These are phyloP conservation scores for Euphrasia arctica DNA, from an alignment of 305 asterid genomes.

Conservation along the genomic window DNA sequence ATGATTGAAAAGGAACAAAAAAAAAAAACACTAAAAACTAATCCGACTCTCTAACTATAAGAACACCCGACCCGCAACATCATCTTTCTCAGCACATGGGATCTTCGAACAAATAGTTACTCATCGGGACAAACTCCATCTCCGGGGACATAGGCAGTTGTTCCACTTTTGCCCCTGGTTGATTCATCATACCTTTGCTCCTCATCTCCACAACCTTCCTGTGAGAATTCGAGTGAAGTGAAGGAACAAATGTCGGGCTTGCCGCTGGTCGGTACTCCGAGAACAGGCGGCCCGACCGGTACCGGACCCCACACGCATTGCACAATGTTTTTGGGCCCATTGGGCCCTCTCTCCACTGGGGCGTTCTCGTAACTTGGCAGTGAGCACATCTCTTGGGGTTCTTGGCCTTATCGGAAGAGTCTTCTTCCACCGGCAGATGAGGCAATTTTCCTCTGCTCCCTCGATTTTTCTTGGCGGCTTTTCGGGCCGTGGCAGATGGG, in stretches of 20 bases:
- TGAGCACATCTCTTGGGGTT: slow-evolving; percentile 53
- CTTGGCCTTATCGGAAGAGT: neutral
- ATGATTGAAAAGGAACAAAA: no score
- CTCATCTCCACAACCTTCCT: slow-evolving; percentile 70
- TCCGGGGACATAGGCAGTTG: slow-evolving; percentile 13
- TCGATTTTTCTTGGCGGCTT: slow-evolving; percentile 29
- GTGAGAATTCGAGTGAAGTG: slow-evolving; percentile 74
- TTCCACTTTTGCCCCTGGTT: slow-evolving; percentile 18
- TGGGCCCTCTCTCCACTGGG: slow-evolving; percentile 87
- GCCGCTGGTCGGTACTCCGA: slow-evolving; percentile 79
- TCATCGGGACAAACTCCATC: slow-evolving; percentile 37
- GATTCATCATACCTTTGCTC: slow-evolving; percentile 29
- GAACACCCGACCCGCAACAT: neutral
- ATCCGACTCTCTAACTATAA: no score
- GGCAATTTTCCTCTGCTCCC: slow-evolving; percentile 36
- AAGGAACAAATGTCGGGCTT: slow-evolving; percentile 68
- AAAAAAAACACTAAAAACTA: no score
- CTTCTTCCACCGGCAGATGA: slow-evolving; percentile 18
- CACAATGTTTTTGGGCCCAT: slow-evolving; percentile 68
- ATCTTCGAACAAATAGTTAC: slow-evolving; percentile 40
- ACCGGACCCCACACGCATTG: slow-evolving; percentile 79
- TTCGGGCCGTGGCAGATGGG: slow-evolving; percentile 31
- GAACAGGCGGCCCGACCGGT: slow-evolving; percentile 62
- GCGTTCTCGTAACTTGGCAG: slow-evolving; percentile 67
- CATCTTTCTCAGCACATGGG: neutral